phyloP scores from a whole-genome alignment of 2,329 filamentous ascomycete species.

The Epichloe baconii region DNA sequence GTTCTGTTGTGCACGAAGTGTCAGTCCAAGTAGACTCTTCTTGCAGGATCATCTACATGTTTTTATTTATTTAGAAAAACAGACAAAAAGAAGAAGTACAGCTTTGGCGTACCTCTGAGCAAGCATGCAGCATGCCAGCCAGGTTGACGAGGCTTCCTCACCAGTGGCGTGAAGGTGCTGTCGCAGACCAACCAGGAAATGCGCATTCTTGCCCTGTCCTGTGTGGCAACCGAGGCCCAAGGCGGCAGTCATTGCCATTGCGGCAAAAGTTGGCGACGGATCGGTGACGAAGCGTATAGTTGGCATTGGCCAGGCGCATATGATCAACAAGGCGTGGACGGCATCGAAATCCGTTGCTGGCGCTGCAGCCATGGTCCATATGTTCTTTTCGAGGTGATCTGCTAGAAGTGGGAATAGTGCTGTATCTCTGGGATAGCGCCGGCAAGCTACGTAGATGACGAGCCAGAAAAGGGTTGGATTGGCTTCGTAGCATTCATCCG shows the following conservation, averaged over 20 bases:
- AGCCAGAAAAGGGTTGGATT: slow-evolving; percentile 40
- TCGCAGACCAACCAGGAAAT: slow-evolving; percentile 32
- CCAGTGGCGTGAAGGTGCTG: slow-evolving; percentile 31
- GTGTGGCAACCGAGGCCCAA: slow-evolving; percentile 38
- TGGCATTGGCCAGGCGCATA: slow-evolving; percentile 39
- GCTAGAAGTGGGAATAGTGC: slow-evolving; percentile 30
- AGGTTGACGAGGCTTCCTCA: slow-evolving; percentile 39
- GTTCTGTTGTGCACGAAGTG: slow-evolving; percentile 13
- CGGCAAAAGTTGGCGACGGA: slow-evolving; percentile 33
- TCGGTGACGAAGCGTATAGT: slow-evolving; percentile 38
- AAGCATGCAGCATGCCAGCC: slow-evolving; percentile 39
- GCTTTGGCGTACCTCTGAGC: slow-evolving; percentile 28
- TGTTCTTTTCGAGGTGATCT: slow-evolving; percentile 32
- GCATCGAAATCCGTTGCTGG: slow-evolving; percentile 32
- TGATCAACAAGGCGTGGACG: slow-evolving; percentile 38
- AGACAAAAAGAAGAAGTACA: neutral
- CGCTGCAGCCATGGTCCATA: slow-evolving; percentile 29
- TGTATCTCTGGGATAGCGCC: slow-evolving; percentile 32
- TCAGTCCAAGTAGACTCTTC: slow-evolving; percentile 8
- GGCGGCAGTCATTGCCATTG: slow-evolving; percentile 33
- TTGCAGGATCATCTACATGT: neutral
- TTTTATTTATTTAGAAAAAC: neutral
- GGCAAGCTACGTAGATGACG: slow-evolving; percentile 36
- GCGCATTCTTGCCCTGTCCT: slow-evolving; percentile 35
- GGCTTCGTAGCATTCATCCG: slow-evolving; percentile 36